These are phyloP conservation scores for Malus sieversii DNA, from an alignment of 306 rosid genomes.

Conservation along the genomic window DNA sequence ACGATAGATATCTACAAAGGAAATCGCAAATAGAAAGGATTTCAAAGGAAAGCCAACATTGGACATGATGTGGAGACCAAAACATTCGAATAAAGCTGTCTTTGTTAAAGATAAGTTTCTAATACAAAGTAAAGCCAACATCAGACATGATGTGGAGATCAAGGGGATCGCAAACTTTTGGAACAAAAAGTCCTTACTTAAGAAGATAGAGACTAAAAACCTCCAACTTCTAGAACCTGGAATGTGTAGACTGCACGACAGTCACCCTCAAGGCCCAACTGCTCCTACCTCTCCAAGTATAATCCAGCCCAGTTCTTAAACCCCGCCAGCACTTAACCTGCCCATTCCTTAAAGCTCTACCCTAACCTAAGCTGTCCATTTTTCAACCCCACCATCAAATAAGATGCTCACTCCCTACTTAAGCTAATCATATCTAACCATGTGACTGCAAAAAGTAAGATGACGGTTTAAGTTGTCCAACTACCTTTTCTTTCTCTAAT, in stretches of 20 bases:
- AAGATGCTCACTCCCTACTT: neutral
- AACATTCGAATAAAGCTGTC: neutral
- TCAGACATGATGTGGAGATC: neutral
- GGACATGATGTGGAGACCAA: too few species aligned
- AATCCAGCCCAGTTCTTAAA: neutral
- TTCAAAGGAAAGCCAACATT: too few species aligned
- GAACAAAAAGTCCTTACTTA: neutral
- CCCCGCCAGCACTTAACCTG: neutral
- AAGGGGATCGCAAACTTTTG: neutral
- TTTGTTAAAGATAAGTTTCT: neutral
- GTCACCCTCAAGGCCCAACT: neutral
- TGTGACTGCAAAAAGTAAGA: neutral
- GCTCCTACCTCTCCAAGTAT: neutral
- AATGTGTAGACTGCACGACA: neutral
- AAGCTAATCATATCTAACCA: neutral
- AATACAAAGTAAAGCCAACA: neutral
- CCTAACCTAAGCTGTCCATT: neutral
- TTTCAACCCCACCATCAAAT: neutral
- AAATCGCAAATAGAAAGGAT: neutral
- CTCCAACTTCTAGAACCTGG: too few species aligned
- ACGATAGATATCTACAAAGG: neutral
- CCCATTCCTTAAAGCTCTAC: neutral
- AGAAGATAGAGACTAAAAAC: neutral
- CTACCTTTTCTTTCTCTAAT: too few species aligned
- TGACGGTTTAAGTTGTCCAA: neutral